Percentiles rank a stretch among this genome's conserved stretches.
Evolutionary conservation across 306 rosid genomes (phyloP).

Genomic region (Carpinus viminea): DNA sequence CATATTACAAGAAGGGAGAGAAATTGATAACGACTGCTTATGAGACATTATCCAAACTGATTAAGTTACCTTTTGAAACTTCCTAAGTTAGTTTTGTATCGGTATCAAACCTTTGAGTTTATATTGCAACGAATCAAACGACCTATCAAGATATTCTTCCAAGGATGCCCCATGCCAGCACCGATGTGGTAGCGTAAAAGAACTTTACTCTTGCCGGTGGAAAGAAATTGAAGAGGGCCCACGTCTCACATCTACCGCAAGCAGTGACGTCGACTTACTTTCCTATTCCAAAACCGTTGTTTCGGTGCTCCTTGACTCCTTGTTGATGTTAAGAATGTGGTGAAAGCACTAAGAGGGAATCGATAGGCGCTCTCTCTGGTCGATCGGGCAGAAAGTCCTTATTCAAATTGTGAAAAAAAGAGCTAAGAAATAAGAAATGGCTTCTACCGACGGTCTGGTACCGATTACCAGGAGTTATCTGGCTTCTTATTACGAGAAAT

Average conservation of each 20-base stretch:
- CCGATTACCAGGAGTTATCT: conserved; percentile 81
- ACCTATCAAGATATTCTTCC: neutral
- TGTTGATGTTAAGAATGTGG: neutral
- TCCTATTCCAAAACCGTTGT: neutral
- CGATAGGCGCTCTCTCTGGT: neutral
- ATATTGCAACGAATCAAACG: neutral
- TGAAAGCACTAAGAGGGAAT: neutral
- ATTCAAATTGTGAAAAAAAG: neutral
- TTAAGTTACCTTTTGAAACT: no score
- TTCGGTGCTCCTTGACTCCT: neutral
- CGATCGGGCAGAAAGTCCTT: neutral
- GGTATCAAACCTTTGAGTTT: no score
- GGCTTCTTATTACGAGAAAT: conserved; percentile 76
- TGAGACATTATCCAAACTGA: no score
- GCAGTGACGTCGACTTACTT: neutral
- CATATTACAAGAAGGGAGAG: no score
- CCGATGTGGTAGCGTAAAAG: neutral
- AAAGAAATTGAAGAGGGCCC: neutral
- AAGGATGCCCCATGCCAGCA: neutral
- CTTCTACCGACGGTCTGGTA: conserved; percentile 84
- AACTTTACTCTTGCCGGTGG: neutral
- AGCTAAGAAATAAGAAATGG: conserved; percentile 43
- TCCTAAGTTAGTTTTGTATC: no score
- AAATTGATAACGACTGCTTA: no score
- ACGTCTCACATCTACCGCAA: neutral